Conservation (phyloP, 805 yeast species). For the Saitoella complicata region DNA sequence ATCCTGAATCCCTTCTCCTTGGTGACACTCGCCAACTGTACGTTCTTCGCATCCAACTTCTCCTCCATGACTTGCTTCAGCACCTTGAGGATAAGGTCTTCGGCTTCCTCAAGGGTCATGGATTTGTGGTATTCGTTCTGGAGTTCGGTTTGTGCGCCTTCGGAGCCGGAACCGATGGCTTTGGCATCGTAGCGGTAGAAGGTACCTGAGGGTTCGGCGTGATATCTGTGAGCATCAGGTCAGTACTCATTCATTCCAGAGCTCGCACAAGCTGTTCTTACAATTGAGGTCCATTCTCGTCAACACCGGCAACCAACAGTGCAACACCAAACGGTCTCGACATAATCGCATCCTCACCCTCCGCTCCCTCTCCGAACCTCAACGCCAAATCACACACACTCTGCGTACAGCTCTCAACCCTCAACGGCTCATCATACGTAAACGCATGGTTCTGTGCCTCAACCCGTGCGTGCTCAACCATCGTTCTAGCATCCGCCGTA, state of each 20-base stretch:
- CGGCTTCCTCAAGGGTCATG: conserved; percentile 83
- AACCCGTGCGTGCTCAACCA: conserved; percentile 97
- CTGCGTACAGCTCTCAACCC: conserved; percentile 87
- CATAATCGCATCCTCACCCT: conserved; percentile 89
- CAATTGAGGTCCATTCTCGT: conserved; percentile 90
- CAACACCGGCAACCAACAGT: conserved; percentile 83
- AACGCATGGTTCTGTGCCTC: conserved; percentile 61
- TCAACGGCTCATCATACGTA: conserved; percentile 81
- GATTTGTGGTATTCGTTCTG: conserved; percentile 92
- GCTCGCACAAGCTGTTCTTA: conserved; percentile 4
- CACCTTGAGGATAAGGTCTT: conserved; percentile 69
- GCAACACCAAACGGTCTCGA: conserved; percentile 99
- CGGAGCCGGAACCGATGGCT: conserved; percentile 97
- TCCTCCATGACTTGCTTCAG: conserved; percentile 99
- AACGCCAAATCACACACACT: conserved; percentile 93
- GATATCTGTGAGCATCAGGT: conserved; percentile 28
- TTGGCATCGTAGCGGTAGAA: conserved; percentile 95
- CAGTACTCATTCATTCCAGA: background rate
- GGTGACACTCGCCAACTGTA: conserved; percentile 89
- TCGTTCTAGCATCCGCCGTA: conserved; percentile 95
- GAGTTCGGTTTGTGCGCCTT: conserved; percentile 96
- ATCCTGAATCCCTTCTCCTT: conserved; percentile 70
- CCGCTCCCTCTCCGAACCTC: conserved; percentile 93
- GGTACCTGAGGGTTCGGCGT: conserved; percentile 99
- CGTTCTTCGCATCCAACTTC: conserved; percentile 84